Evolutionary conservation across 768 basidiomycete genomes (phyloP), one percentile per base, ranked within the genome.

Genomic region (Agrocybe chaxingu): DNA sequence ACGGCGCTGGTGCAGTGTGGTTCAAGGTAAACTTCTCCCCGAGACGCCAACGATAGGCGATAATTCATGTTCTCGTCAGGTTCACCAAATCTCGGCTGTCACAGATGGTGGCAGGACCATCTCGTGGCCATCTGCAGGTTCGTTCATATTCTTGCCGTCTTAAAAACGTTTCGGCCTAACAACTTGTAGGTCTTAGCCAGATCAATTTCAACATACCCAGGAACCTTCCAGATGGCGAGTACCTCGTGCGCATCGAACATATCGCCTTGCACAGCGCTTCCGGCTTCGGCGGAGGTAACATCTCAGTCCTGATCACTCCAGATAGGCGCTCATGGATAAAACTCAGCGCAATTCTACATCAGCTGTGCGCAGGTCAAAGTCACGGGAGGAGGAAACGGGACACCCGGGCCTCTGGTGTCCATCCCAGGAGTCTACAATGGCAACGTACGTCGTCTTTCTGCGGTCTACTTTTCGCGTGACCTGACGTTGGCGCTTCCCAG

Each of bases 91-190:
- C 52, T 61, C 66, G 4, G 74, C 77, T 1, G 65, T 70, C 40
- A 79, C 76, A 19, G 62, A 79, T 57, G 76, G 76, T 36, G 77
- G 77, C 29, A 42, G 61, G 45, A 38, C 68, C 64, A 80, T 79
- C 62, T 66, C 66, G 39, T 80, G 70, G 66, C 78, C 77, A 33
- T 68, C 75, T 30, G 57, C 72, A 51, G 72, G 74, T 59, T 19
- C 41, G 34, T 41, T 18, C 10, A 16, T 12, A 9, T 10, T 32
- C 33, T 37, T 11, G 18, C 7, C 7, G 3, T 19, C 10, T 43
- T 7, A n/a, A 24, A 24, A 24, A 24, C 2, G 24, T 24, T 24
- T 24, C 24, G 2, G 24, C 24, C 24, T 24, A 24, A 24, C 24
- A 2, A 24, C 24, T 24, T 5, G 24, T 24, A 24, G 24, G 24